phyloP scores from a whole-genome alignment of 305 asterid genomes.

The Fraxinus paxiana region DNA sequence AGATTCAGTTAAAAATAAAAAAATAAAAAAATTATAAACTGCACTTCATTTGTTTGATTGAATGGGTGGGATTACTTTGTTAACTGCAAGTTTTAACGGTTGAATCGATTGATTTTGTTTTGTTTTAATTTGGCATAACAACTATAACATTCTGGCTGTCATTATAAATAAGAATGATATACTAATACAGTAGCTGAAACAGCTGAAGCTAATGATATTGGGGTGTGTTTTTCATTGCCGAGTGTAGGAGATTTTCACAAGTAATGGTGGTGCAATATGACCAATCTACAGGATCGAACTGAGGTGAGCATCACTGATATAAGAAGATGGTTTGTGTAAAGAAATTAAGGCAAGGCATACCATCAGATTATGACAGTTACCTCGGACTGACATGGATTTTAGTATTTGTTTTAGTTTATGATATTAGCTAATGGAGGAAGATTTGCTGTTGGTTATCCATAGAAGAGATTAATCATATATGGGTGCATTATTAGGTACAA shows the following conservation, averaged over 20 bases:
- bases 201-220: background rate
- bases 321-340: background rate
- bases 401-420: background rate
- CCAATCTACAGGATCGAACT: background rate
- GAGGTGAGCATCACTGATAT: background rate
- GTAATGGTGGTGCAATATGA: background rate
- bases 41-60: background rate
- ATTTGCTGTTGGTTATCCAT: background rate
- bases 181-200: background rate
- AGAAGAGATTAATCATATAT: background rate
- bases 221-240: background rate
- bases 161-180: background rate
- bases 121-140: background rate
- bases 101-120: background rate
- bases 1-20: background rate
- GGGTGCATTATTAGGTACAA: background rate
- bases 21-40: background rate
- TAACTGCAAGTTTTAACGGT: background rate
- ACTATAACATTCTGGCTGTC: background rate
- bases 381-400: background rate
- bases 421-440: background rate
- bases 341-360: background rate
- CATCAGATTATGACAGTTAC: background rate
- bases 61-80: background rate
- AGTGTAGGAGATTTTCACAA: background rate